Evolutionary conservation across 352 stramenopile species (phyloP), one percentile per base, ranked within the genome.

Genomic region (Globisporangium irregulare): DNA sequence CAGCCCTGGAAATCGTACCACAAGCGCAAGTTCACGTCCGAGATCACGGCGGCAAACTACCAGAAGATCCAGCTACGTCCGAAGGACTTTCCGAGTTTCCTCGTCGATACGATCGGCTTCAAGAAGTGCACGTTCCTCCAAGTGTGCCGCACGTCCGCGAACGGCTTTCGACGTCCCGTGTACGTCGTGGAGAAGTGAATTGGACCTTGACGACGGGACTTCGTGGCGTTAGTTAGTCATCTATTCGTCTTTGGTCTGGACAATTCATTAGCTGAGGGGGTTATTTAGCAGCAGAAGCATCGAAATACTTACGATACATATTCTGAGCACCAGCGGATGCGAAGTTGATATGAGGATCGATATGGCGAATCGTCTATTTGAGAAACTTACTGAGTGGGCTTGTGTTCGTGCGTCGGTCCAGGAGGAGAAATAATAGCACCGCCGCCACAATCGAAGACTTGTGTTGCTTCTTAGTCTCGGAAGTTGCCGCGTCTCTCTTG

Each of bases 1-100:
- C 91, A 97, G 74, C 82, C 85, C 43, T 94, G 86, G 86, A 94
- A 94, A 71, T 94, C 86, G 46, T 94, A 94, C 66, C 84, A 93
- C 72, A 94, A 94, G 64, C 82, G 86, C 61, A 94, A 92, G 64
- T 91, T 93, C 66, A 94, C 85, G 54, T 91, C 82, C n/a, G 84
- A 87, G 56, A 66, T 86, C 50, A 94, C 87, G 12, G 75, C 72
- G 1, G 81, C 74, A 20, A 91, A 92, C 64, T 94, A 93, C 69
- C 65, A 78, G 22, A 79, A 81, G 64, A 93, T 94, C 56, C 63
- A 82, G 51, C 63, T 94, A 62, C 83, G 87, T 22, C 87, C 85
- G 2, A 92, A 92, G 71, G 81, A 91, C 65, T 94, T 94, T 64
- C 78, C 82, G 1, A 64, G 67, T 14, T 83, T 83, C 69, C 75